Conservation (phyloP, 2,329 filamentous ascomycete genomes). For the Huntiella moniliformis region DNA sequence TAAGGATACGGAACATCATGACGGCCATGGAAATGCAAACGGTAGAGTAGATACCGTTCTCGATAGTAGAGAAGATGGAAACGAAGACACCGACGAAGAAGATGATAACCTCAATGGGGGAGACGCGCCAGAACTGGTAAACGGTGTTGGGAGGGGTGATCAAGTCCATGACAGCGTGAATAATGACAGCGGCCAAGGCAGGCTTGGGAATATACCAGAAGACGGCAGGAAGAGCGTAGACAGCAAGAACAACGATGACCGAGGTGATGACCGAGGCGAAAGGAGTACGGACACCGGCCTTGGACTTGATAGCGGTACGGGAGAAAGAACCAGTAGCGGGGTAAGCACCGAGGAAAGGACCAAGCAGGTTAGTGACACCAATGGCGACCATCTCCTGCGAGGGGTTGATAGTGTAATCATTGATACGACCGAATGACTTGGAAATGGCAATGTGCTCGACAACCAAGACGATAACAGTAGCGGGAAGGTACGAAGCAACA, state of each 20-base stretch:
- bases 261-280: constrained; percentile 81
- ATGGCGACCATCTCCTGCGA: constrained; percentile 94
- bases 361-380: constrained; percentile 73
- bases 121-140: constrained; percentile 90
- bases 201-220: constrained; percentile 89
- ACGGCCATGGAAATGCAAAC: constrained; percentile 51
- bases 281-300: constrained; percentile 83
- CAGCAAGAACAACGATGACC: constrained; percentile 66
- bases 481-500: constrained; percentile 48
- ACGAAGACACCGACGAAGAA: constrained; percentile 88
- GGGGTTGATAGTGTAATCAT: constrained; percentile 90
- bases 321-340: constrained; percentile 92
- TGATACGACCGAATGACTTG: constrained; percentile 88
- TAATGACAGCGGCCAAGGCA: constrained; percentile 71
- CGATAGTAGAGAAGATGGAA: constrained; percentile 73
- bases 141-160: constrained; percentile 81
- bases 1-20: constrained; percentile 59
- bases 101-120: constrained; percentile 73
- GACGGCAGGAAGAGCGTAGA: constrained; percentile 70
- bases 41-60: constrained; percentile 75
- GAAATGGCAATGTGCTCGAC: constrained; percentile 96
- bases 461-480: constrained; percentile 61
- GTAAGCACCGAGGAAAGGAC: constrained; percentile 71
- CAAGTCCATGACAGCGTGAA: constrained; percentile 84
- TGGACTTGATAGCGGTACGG: constrained; percentile 90